Percentiles rank a stretch among this genome's conserved stretches.
Conservation (phyloP, 2,329 filamentous ascomycete genomes). For the Aureobasidium sp. region DNA sequence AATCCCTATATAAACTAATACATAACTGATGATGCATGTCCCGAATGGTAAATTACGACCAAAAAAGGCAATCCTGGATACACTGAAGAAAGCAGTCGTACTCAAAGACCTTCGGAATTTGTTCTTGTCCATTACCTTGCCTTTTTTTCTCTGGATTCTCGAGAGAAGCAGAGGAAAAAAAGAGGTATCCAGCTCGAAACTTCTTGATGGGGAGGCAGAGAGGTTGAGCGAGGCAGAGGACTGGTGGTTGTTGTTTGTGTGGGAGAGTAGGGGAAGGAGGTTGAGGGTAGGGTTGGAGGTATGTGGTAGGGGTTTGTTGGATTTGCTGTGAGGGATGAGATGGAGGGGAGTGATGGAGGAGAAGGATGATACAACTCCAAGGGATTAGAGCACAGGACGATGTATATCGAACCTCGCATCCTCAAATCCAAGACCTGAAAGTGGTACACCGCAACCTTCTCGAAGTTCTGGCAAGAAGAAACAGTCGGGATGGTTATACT, state of each 20-base stretch:
- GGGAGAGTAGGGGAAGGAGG: background rate
- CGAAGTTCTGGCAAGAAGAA: too few relatives aligned
- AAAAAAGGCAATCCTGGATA: background rate
- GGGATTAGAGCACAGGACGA: too few relatives aligned
- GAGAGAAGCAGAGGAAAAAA: background rate
- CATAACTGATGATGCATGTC: background rate
- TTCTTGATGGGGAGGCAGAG: background rate
- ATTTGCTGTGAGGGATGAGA: background rate
- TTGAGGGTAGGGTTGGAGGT: background rate
- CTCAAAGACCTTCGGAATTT: conserved; percentile 13
- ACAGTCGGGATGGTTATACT: too few relatives aligned
- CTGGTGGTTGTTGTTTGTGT: background rate
- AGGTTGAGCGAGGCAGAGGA: conserved; percentile 16
- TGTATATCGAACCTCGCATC: too few relatives aligned
- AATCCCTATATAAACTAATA: background rate
- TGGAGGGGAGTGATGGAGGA: too few relatives aligned
- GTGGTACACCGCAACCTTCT: too few relatives aligned
- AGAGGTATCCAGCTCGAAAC: conserved; percentile 14
- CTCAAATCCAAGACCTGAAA: too few relatives aligned
- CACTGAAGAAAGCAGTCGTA: conserved; percentile 11
- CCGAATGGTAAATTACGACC: conserved; percentile 14
- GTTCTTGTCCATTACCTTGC: conserved; percentile 11
- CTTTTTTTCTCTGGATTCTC: background rate
- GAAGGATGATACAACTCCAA: too few relatives aligned
- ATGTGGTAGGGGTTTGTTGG: background rate